Evolutionary conservation across 2,329 filamentous ascomycete genomes (phyloP), one percentile per base, ranked within the genome.

Genomic region (Shiraia bambusicola): DNA sequence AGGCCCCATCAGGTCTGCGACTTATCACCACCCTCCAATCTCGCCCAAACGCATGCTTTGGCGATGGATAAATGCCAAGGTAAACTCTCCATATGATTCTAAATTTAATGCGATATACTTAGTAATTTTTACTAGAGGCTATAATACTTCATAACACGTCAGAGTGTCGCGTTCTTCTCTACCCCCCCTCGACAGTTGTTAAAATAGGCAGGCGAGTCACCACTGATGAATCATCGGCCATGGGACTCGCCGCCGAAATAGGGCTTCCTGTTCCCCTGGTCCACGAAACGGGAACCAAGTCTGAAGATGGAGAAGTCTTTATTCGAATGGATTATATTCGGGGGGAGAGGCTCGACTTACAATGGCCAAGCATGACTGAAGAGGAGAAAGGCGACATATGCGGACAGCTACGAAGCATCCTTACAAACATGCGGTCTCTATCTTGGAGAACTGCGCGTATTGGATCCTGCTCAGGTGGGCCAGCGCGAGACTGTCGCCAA

Each of bases 281-380:
- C 8, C 33, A 43, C 14, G 36, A 37, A 35, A 10, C 15, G 13
- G 24, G 25, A n/a, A n/a, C n/a, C 15, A 13, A 24, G 14, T 7
- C 6, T 10, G 34, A 42, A n/a, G n/a, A n/a, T 17, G 40, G 44
- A 16, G 35, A 43, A 33, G 15, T 12, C 17, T 32, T 13, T 11
- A 46, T 51, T 22, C 27, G 30, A 26, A 52, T 49, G 42, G 42
- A 49, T 28, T 52, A 40, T 25, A 34, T 52, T n/a, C 25, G 30
- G 4, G 45, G 49, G 10, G 31, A 34, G 12, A 34, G 4, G 6
- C 49, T 52, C 12, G 41, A 42, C 15, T 13, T n/a, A 13, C 19
- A 46, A 7, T 52, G 45, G 45, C 37, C 34, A 4, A 34, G 9
- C 14, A 37, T 45, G 37, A 42, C 45, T 9, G 28, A 8, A 8